Evolutionary conservation across 1,139 yeast genomes (phyloP), one percentile per base, ranked within the genome.

Genomic region (Debaryomycetaceae sp.): DNA sequence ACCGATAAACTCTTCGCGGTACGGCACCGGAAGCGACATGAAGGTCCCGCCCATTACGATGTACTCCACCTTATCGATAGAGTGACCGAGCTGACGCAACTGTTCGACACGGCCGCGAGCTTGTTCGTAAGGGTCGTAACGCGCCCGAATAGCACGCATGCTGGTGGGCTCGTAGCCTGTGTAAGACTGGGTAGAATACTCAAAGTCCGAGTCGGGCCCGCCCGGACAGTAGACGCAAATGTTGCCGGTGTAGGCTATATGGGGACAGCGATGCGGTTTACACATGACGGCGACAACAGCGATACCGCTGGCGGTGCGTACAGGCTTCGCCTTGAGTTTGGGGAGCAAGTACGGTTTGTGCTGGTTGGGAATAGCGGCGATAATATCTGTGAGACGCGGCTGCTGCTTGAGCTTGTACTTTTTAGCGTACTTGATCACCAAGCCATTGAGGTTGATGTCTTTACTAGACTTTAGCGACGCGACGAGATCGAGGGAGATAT

Each of bases 221-320:
- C 99, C 99, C 4, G 99, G 99, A 59, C 99, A 90, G 52, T 90
- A 90, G 12, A 90, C 98, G 64, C 99, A 90, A 37, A 90, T 90
- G 48, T 90, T 90, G 36, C 99, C 99, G 0, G 99, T 90, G 53
- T 90, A 92, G 20, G 98, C 97, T 47, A 90, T 92, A 54, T 90
- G 99, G 20, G 99, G 99, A 58, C 99, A 90, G 60, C 99, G 71
- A 55, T 90, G 98, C 3, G 98, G 98, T 53, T 90, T 92, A 61
- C 97, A 90, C 97, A 92, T 90, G 22, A 92, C 97, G 0, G 98
- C 98, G 29, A 90, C 98, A 15, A 90, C 98, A 5, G 98, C 98
- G 35, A 90, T 92, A 47, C 90, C 99, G 8, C 95, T 82, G 0
- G 99, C 99, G 0, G 99, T 92, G 54, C 99, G 72, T 28, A 90